phyloP scores from a whole-genome alignment of 2,329 filamentous ascomycete species.

The Hypoxylon sp. region DNA sequence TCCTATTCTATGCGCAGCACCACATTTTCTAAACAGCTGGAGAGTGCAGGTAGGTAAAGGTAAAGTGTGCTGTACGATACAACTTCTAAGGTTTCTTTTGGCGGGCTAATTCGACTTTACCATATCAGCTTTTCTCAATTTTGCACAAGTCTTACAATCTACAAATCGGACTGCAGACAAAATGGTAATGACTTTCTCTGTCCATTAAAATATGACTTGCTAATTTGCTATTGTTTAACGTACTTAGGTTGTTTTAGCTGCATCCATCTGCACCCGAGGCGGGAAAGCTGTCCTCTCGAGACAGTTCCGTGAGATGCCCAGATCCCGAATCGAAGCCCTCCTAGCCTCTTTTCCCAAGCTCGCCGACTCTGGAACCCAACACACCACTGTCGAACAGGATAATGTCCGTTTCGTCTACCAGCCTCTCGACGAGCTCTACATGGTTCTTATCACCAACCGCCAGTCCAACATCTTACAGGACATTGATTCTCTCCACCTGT shows the following conservation, averaged over 20 bases:
- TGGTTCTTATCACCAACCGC: slow-evolving; percentile 98
- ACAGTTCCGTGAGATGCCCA: slow-evolving; percentile 97
- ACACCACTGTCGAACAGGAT: slow-evolving; percentile 98
- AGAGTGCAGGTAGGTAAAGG: too few relatives aligned
- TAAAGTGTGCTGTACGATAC: slow-evolving; percentile 27
- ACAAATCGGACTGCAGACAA: slow-evolving; percentile 6
- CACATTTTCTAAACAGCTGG: slow-evolving; percentile 36
- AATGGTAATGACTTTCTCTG: slow-evolving; percentile 37
- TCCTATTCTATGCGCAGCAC: slow-evolving; percentile 20
- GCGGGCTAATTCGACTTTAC: slow-evolving; percentile 6
- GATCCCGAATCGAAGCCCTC: slow-evolving; percentile 94
- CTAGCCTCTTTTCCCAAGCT: slow-evolving; percentile 98
- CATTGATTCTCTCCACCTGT: slow-evolving; percentile 97
- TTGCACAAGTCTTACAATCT: not conserved
- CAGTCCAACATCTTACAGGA: slow-evolving; percentile 99
- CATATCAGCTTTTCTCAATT: not conserved
- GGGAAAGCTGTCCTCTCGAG: slow-evolving; percentile 98
- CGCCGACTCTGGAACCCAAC: slow-evolving; percentile 93
- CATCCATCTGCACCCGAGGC: slow-evolving; percentile 97
- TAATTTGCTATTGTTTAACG: slow-evolving; percentile 34
- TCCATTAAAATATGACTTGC: not conserved
- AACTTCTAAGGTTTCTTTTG: slow-evolving; percentile 13
- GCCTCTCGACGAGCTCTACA: slow-evolving; percentile 98
- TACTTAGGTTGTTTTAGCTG: slow-evolving; percentile 94
- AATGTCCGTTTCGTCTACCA: slow-evolving; percentile 99